phyloP scores from a whole-genome alignment of 352 stramenopile species.

The Pythium graminicola region DNA sequence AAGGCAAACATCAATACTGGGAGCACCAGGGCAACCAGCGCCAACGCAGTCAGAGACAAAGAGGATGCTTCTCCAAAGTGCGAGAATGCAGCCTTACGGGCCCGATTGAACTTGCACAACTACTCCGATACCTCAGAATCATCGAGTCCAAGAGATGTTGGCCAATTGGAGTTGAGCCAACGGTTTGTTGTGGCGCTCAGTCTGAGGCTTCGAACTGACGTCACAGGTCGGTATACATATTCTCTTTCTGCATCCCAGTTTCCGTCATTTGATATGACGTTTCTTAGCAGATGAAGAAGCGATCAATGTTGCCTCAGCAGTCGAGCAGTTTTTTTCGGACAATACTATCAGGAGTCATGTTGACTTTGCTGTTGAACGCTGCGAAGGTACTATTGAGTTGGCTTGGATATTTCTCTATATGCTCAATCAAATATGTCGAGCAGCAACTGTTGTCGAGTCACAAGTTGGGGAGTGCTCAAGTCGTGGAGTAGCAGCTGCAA shows the following conservation, averaged over 20 bases:
- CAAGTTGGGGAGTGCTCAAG: background rate
- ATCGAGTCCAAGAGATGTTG: background rate
- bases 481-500: background rate
- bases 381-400: constrained; percentile 24
- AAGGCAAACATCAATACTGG: background rate
- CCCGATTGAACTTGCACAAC: constrained; percentile 5
- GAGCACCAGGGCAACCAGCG: background rate
- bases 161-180: background rate
- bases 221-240: constrained; percentile 6
- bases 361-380: constrained; percentile 29
- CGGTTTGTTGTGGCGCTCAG: background rate
- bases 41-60: background rate
- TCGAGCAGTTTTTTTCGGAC: constrained; percentile 38
- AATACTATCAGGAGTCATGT: constrained; percentile 31
- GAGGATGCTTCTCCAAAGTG: background rate
- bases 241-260: background rate
- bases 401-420: too few relatives aligned
- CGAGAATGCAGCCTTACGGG: background rate
- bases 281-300: constrained; percentile 40
- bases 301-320: constrained; percentile 38
- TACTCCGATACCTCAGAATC: background rate
- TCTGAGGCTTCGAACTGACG: constrained; percentile 14
- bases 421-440: too few relatives aligned
- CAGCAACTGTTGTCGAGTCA: constrained; percentile 16
- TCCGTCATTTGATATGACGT: background rate